Conservation (phyloP, 2,329 filamentous ascomycete species). For the Penicillium sp. region DNA sequence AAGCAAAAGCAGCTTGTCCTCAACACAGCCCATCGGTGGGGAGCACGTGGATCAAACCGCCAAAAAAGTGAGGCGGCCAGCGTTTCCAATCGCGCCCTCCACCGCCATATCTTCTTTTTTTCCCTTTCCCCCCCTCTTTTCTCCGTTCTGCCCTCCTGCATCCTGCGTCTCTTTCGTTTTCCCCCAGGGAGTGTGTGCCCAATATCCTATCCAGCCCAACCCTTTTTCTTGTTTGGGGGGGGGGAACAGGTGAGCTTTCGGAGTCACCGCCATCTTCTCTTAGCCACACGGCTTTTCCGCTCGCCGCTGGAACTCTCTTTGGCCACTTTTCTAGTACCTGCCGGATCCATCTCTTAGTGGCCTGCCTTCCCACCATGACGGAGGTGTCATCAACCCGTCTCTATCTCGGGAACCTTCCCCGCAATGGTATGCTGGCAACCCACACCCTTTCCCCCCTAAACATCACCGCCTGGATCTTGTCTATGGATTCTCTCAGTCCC, state of each 20-base stretch:
- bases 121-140: constrained; percentile 4
- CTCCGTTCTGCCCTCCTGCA: constrained; percentile 6
- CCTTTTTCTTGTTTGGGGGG: constrained; percentile 4
- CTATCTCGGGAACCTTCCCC: constrained; percentile 96
- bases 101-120: constrained; percentile 22
- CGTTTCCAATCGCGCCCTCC: constrained; percentile 10
- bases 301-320: constrained; percentile 4
- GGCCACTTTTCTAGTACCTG: constrained; percentile 6
- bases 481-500: constrained; percentile 3
- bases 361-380: constrained; percentile 54
- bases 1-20: not conserved
- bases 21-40: not conserved
- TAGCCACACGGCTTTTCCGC: constrained; percentile 6
- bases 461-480: not conserved
- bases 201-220: constrained; percentile 4
- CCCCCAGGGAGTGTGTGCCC: constrained; percentile 4
- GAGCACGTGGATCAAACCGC: constrained; percentile 21
- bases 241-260: not conserved
- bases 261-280: constrained; percentile 11
- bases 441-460: constrained; percentile 23
- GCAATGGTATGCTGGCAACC: constrained; percentile 70
- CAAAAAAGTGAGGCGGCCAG: constrained; percentile 25
- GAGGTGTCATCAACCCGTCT: constrained; percentile 94
- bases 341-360: constrained; percentile 2
- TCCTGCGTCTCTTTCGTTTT: constrained; percentile 6